Evolutionary conservation across 1,284 basidiomycete species (phyloP).

Genomic region (Ceraceosorus guamensis): DNA sequence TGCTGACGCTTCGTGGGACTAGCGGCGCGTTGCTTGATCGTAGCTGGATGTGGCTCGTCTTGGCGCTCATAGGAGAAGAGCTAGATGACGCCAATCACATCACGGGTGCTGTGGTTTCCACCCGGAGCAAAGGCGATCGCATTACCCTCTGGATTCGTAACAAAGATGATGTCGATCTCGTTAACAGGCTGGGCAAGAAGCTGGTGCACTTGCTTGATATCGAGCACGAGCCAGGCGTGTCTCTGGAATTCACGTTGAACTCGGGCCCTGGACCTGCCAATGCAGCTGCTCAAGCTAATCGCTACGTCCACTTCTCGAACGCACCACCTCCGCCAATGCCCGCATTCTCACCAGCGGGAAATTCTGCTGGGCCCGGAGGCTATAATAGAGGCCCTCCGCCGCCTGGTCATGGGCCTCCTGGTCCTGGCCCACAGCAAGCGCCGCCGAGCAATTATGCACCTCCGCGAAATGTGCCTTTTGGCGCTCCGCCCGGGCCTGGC

Average conservation of each 20-base stretch:
- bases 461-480: no score
- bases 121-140: conserved; percentile 76
- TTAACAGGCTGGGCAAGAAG: conserved; percentile 74
- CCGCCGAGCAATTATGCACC: neutral
- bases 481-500: no score
- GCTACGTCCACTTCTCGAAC: neutral
- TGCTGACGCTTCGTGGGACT: conserved; percentile 72
- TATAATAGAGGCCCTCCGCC: neutral
- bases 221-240: conserved; percentile 67
- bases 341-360: neutral
- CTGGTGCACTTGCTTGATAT: conserved; percentile 73
- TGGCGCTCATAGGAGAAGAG: conserved; percentile 84
- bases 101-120: conserved; percentile 71
- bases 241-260: conserved; percentile 62
- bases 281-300: neutral
- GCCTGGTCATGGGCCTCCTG: neutral
- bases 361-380: conserved; percentile 1
- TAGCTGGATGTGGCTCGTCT: conserved; percentile 81
- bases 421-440: neutral
- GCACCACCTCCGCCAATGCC: neutral
- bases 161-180: conserved; percentile 71
- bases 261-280: neutral
- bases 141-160: conserved; percentile 80
- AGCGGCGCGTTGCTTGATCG: conserved; percentile 71
- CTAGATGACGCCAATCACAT: conserved; percentile 78